A percentile compares a stretch with the other conserved stretches of the same genome.
Conservation (phyloP, 129 eudicot species). For the Erigeron canadensis region DNA sequence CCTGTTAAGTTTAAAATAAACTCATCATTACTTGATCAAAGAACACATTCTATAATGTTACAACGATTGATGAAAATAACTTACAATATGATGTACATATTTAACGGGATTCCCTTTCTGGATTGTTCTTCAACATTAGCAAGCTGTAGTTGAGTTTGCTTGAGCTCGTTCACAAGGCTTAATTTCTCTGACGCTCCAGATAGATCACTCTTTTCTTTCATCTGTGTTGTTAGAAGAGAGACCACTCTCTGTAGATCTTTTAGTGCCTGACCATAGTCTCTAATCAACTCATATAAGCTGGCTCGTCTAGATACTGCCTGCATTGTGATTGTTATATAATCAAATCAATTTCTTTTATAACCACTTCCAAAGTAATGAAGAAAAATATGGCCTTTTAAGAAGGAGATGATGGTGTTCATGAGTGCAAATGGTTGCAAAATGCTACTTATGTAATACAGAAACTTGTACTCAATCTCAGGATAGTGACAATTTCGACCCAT, state of each 20-base stretch:
- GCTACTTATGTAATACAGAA: constrained; percentile 1
- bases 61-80: constrained; percentile 3
- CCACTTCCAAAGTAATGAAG: constrained; percentile 1
- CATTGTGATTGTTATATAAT: constrained; percentile 7
- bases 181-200: constrained; percentile 43
- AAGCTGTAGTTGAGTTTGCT: constrained; percentile 55
- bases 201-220: constrained; percentile 44
- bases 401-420: background rate
- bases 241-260: constrained; percentile 57
- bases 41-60: background rate
- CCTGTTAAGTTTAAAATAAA: constrained; percentile 43
- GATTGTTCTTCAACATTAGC: constrained; percentile 58
- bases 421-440: constrained; percentile 1
- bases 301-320: constrained; percentile 83
- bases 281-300: constrained; percentile 66
- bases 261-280: constrained; percentile 74
- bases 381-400: constrained; percentile 2
- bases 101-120: constrained; percentile 54
- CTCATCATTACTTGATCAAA: constrained; percentile 2
- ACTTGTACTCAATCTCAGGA: background rate
- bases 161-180: constrained; percentile 47
- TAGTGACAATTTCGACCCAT: background rate
- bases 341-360: constrained; percentile 2
- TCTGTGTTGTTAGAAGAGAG: constrained; percentile 46
- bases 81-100: constrained; percentile 78